Conservation (phyloP, 1,284 basidiomycete species). For the Ganoderma lingzhi region DNA sequence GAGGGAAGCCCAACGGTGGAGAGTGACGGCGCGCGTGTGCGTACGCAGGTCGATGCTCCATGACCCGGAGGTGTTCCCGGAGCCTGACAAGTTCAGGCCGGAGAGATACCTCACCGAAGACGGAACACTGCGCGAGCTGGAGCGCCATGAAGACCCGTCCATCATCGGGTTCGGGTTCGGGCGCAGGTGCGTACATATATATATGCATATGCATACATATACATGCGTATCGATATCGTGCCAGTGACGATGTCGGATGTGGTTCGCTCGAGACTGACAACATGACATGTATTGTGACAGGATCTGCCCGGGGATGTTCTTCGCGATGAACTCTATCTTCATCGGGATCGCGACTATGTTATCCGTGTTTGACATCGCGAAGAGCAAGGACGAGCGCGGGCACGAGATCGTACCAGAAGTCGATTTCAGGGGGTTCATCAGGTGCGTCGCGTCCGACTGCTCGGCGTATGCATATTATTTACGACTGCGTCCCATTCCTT, state of each 20-base stretch:
- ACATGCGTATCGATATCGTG: too few relatives aligned
- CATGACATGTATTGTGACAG: conserved; percentile 21
- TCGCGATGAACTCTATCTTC: conserved; percentile 45
- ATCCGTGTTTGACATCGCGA: conserved; percentile 41
- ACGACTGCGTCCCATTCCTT: neutral
- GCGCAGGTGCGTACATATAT: conserved; percentile 33
- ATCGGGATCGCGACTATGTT: conserved; percentile 42
- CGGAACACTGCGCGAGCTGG: conserved; percentile 27
- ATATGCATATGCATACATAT: neutral
- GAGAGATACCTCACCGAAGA: conserved; percentile 34
- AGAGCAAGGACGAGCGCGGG: conserved; percentile 39
- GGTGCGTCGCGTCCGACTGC: conserved; percentile 25
- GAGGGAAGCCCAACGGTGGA: neutral
- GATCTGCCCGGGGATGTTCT: conserved; percentile 45
- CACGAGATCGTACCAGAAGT: conserved; percentile 42
- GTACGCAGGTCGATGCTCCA: conserved; percentile 41
- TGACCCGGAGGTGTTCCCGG: conserved; percentile 36
- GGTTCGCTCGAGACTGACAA: neutral
- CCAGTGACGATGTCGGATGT: too few relatives aligned
- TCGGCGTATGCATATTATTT: neutral
- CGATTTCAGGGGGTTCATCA: conserved; percentile 42
- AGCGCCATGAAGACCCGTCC: conserved; percentile 32
- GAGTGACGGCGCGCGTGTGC: neutral
- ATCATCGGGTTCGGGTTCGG: conserved; percentile 39
- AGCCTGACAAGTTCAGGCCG: conserved; percentile 38